Percentiles rank a stretch among this genome's conserved stretches.
phyloP scores from a whole-genome alignment of 108 stramenopile species.

The Seminavis robusta region DNA sequence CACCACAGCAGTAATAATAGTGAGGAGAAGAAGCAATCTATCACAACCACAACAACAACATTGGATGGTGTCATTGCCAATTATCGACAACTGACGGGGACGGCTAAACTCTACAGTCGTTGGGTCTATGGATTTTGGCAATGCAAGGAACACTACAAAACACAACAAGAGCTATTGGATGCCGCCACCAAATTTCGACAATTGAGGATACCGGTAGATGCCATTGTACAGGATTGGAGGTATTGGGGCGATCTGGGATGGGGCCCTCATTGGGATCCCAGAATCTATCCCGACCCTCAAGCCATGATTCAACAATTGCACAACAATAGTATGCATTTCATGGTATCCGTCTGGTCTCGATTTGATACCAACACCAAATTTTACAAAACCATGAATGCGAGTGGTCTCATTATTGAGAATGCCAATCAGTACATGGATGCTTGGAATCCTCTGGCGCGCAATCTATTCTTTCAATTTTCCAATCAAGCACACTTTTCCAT shows the following conservation, averaged over 20 bases:
- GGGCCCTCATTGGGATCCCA: slow-evolving; percentile 16
- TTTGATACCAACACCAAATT: slow-evolving; percentile 8
- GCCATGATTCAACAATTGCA: slow-evolving; percentile 10
- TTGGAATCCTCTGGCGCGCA: slow-evolving; percentile 9
- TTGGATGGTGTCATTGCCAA: too few relatives aligned
- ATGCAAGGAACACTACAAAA: slow-evolving; percentile 15
- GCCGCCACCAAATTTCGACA: slow-evolving; percentile 1
- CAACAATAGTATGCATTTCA: slow-evolving; percentile 1
- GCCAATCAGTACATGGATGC: slow-evolving; percentile 5
- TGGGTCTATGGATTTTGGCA: slow-evolving; percentile 18
- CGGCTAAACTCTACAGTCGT: not conserved
- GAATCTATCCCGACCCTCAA: slow-evolving; percentile 1
- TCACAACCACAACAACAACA: too few relatives aligned
- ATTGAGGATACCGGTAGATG: slow-evolving; percentile 6
- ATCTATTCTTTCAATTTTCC: slow-evolving; percentile 1
- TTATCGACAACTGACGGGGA: slow-evolving; percentile 7
- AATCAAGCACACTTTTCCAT: slow-evolving; percentile 5
- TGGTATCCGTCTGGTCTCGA: slow-evolving; percentile 16
- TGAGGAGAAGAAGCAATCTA: too few relatives aligned
- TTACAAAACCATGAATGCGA: slow-evolving; percentile 2
- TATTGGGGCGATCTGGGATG: slow-evolving; percentile 18
- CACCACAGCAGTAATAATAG: too few relatives aligned
- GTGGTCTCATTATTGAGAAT: not conserved
- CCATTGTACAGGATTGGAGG: slow-evolving; percentile 13
- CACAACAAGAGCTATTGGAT: slow-evolving; percentile 4